Conservation (phyloP, 768 basidiomycete species). For the Lactarius pseudohatsudake region DNA sequence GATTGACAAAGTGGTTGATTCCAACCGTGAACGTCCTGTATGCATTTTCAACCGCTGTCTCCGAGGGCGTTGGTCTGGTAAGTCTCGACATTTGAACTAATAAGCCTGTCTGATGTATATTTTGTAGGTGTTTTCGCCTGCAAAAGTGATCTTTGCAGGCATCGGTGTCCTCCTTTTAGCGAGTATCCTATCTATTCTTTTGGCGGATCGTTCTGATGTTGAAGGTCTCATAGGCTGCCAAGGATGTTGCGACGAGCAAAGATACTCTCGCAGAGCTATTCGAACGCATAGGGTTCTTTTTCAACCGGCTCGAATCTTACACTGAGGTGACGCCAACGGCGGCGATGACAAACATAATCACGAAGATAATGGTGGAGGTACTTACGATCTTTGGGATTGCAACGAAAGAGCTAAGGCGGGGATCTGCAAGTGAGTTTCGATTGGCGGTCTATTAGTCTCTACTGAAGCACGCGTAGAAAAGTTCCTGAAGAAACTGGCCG, state of each 20-base stretch:
- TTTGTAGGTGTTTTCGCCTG: background rate
- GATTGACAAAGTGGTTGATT: background rate
- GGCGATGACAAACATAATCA: background rate
- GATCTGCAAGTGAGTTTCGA: background rate
- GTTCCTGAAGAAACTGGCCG: background rate
- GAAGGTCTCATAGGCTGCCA: background rate
- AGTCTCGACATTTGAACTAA: background rate
- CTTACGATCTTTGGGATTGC: background rate
- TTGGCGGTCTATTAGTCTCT: background rate
- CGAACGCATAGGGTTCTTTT: background rate
- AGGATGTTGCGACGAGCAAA: background rate
- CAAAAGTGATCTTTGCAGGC: background rate
- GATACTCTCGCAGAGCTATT: background rate
- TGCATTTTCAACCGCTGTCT: background rate
- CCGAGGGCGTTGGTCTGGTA: background rate
- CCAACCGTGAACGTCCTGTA: background rate
- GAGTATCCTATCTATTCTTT: background rate
- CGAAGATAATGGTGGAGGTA: background rate
- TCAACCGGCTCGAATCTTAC: background rate
- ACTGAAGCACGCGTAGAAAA: background rate
- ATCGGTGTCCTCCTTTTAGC: background rate
- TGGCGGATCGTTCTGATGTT: background rate
- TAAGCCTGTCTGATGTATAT: no score
- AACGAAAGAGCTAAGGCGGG: background rate
- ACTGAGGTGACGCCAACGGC: background rate